Evolutionary conservation across 306 rosid genomes (phyloP).

Genomic region (Cajanus cajan): DNA sequence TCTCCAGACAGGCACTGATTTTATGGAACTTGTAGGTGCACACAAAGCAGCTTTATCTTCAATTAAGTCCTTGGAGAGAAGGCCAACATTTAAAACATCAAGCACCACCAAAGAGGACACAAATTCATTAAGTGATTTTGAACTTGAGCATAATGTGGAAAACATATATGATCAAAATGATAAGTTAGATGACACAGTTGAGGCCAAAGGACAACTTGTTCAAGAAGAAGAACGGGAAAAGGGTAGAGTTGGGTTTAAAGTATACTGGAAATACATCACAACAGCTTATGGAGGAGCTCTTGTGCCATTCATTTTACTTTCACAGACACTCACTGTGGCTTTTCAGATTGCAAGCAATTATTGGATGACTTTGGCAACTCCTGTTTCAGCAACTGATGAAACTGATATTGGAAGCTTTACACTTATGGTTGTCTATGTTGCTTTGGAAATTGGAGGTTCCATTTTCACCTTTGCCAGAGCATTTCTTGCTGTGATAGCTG

Average conservation of each 20-base stretch:
- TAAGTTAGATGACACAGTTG: constrained; percentile 32
- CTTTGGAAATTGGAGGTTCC: constrained; percentile 65
- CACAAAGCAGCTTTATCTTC: constrained; percentile 72
- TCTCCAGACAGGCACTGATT: constrained; percentile 64
- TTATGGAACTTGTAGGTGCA: constrained; percentile 82
- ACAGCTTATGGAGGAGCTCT: constrained; percentile 79
- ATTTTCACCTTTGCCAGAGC: constrained; percentile 49
- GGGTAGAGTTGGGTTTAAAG: constrained; percentile 66
- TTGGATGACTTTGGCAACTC: constrained; percentile 89
- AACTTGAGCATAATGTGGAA: constrained; percentile 36
- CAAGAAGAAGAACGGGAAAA: constrained; percentile 92
- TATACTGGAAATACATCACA: constrained; percentile 72
- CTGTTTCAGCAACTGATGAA: constrained; percentile 51
- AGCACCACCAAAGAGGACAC: constrained; percentile 30
- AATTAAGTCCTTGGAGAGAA: constrained; percentile 39
- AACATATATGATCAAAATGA: constrained; percentile 34
- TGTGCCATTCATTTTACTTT: constrained; percentile 66
- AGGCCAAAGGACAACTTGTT: constrained; percentile 71
- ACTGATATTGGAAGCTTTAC: constrained; percentile 41
- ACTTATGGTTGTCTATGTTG: constrained; percentile 59
- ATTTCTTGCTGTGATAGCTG: constrained; percentile 43
- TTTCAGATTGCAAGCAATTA: constrained; percentile 74
- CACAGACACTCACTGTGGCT: constrained; percentile 47
- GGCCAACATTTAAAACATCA: constrained; percentile 22
- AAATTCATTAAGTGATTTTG: constrained; percentile 22